Evolutionary conservation across 805 yeast genomes (phyloP).

Genomic region (Kuraishia hungarica): DNA sequence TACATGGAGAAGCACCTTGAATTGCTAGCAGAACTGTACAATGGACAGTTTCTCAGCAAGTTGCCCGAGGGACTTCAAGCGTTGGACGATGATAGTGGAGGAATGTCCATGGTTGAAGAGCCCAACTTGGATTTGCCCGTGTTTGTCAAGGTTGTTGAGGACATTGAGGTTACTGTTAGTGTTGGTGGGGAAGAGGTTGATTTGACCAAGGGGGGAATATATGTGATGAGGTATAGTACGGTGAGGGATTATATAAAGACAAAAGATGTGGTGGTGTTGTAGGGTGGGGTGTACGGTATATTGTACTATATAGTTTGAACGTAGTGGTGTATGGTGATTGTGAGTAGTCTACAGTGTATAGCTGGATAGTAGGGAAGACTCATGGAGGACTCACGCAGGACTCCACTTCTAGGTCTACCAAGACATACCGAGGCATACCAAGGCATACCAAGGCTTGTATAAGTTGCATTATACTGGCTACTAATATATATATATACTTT

Average conservation of each 20-base stretch:
- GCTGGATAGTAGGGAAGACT: too few species aligned
- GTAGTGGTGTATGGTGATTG: too few species aligned
- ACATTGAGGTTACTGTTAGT: conserved; percentile 27
- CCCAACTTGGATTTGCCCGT: conserved; percentile 78
- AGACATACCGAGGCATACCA: too few species aligned
- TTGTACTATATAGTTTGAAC: too few species aligned
- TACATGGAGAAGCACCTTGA: conserved; percentile 67
- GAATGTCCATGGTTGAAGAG: conserved; percentile 63
- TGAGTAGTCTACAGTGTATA: too few species aligned
- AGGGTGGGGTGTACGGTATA: too few species aligned
- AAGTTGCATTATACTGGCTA: too few species aligned
- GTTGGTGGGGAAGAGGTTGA: conserved; percentile 51
- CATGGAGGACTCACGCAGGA: too few species aligned
- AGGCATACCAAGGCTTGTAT: too few species aligned
- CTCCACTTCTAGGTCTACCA: too few species aligned
- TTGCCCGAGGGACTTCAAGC: conserved; percentile 65
- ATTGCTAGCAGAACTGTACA: conserved; percentile 56
- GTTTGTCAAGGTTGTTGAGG: conserved; percentile 48
- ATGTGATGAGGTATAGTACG: conserved; percentile 61
- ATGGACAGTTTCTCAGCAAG: conserved; percentile 52
- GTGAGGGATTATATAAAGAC: conserved; percentile 30
- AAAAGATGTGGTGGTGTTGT: conserved; percentile 36
- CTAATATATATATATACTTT: too few species aligned
- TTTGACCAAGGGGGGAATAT: conserved; percentile 55
- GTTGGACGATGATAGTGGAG: conserved; percentile 67